Base-by-base conservation (phyloP, 2,329 filamentous ascomycete species). In the Orbilia blumenaviensis region DNA sequence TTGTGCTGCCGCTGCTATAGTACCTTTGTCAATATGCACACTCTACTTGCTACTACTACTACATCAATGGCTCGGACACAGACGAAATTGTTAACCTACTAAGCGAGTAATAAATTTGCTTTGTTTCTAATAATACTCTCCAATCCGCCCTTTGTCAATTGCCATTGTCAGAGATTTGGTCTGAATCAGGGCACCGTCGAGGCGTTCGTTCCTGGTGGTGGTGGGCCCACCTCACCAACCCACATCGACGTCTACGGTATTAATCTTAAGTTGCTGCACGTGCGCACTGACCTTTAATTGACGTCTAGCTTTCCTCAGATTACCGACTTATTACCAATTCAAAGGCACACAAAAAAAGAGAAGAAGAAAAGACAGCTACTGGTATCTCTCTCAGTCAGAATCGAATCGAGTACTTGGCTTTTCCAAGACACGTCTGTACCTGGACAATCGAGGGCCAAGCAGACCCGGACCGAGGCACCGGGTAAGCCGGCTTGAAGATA, bases 121-220 rank as follows among this genome's bases (percentile, higher is more conserved):
- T 38, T 60, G 50, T 67, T 67, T 48, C 64, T 68, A 68, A 68
- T 27, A 68, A 68, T 68, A 68, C 52, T n/a, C n/a, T n/a, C n/a
- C n/a, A n/a, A n/a, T n/a, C n/a, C n/a, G n/a, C n/a, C n/a, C n/a
- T n/a, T n/a, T n/a, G n/a, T n/a, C n/a, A 16, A 2, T n/a, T 56
- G 42, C 36, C 10, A 54, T 32, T 36, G 50, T 56, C 52, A 68
- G 64, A 56, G 27, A 61, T 68, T 66, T 23, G 48, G 29, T 56
- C 52, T 56, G 50, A 68, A 68, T 68, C 64, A 68, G 64, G 64
- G 64, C 64, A 41, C 12, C 21, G 46, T 41, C 62, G 34, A 66
- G 52, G 52, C n/a, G n/a, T n/a, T 16, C 62, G 32, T 56, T 54
- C 61, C 62, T 34, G 21, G 36, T 38, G 54, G 38, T 34, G 21